Evolutionary conservation across 2,329 filamentous ascomycete species (phyloP), one percentile per base, ranked within the genome.

Genomic region (Alternaria triticina): DNA sequence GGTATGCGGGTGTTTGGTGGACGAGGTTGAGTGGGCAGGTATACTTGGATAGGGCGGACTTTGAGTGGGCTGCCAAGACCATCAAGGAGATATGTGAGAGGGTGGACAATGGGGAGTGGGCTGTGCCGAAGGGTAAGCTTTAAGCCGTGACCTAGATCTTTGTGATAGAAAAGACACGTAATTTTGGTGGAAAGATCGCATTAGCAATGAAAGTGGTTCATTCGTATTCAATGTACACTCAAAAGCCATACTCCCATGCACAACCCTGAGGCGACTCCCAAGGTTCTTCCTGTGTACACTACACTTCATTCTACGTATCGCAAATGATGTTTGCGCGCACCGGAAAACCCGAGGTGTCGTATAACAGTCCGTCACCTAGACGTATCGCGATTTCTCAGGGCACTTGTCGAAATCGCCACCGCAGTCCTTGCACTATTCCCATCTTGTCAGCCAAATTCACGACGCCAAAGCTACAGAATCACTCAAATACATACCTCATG

Each of bases 41-140:
- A 0, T 98, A 96, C 76, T 80, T 97, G n/a, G 92, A 93, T 25
- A 77, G 90, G 67, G 84, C 84, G 12, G 94, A 97, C 78, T 97
- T 96, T 74, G 87, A 90, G 75, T 92, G 87, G 86, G 85, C 86
- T 5, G 92, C 85, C 0, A 75, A 83, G 54, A 82, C 86, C 9
- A 77, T 96, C 72, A 86, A 87, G 74, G 81, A 83, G 33, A 69
- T 91, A 6, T 89, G 86, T 71, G 82, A 82, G 45, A 80, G 84
- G 68, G 85, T 86, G 30, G 81, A 80, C 46, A 80, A 78, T 50
- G 83, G 82, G 6, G 84, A 85, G 62, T 79, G 74, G 73, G 52
- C 58, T 15, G 57, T 22, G 9, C 33, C 27, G 17, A 62, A 58
- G 51, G 62, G 58, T 23, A 69, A 62, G 28, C 61, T 62, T 17